Conservation (phyloP, 768 basidiomycete genomes). For the Mycena galopus region DNA sequence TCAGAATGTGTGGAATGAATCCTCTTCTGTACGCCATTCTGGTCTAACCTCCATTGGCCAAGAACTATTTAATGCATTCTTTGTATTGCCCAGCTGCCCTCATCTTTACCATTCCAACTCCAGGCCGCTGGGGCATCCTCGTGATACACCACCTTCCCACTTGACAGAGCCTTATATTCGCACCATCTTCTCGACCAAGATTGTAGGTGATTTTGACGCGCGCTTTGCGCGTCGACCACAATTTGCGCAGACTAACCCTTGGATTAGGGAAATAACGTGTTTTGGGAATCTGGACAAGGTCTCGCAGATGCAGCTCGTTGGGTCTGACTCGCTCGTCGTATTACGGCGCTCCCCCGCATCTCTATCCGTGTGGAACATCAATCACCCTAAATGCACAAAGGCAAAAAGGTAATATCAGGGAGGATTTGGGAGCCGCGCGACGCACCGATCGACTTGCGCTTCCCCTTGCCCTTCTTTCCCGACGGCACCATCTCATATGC, state of each 20-base stretch:
- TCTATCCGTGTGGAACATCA: slow-evolving; percentile 63
- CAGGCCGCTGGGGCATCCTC: no score
- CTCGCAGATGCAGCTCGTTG: slow-evolving; percentile 61
- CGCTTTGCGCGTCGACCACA: slow-evolving; percentile 63
- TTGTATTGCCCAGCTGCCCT: no score
- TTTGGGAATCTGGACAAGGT: slow-evolving; percentile 56
- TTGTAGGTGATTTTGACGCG: slow-evolving; percentile 57
- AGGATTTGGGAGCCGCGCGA: no score
- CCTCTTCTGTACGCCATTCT: no score
- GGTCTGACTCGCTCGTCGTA: slow-evolving; percentile 63
- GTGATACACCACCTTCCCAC: slow-evolving; percentile 57
- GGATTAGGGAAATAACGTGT: slow-evolving; percentile 51
- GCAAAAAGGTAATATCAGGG: no score
- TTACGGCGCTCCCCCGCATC: slow-evolving; percentile 50
- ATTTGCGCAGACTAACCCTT: slow-evolving; percentile 58
- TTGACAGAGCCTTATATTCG: slow-evolving; percentile 54
- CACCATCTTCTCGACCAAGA: slow-evolving; percentile 52
- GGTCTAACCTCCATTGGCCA: no score
- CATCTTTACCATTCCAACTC: no score
- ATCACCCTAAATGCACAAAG: no score
- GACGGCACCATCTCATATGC: slow-evolving; percentile 62
- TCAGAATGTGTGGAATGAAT: no score
- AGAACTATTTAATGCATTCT: no score
- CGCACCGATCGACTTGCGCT: slow-evolving; percentile 44
- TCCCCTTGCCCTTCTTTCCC: slow-evolving; percentile 52